These are phyloP conservation scores for Paecilomyces sp. DNA, from an alignment of 2,329 filamentous ascomycete genomes.

Conservation along the genomic window DNA sequence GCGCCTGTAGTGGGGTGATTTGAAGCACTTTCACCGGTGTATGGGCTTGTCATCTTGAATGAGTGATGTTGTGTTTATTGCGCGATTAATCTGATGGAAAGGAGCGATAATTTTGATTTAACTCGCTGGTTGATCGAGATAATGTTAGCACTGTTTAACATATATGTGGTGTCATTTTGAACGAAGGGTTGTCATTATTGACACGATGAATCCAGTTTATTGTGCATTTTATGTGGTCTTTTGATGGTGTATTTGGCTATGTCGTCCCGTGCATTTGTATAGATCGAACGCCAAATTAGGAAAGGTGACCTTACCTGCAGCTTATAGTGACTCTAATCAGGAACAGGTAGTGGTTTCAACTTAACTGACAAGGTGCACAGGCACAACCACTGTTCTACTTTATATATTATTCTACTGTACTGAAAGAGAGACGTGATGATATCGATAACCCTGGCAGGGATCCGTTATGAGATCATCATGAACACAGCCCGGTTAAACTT, in stretches of 20 bases:
- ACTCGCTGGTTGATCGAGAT: not conserved
- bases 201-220: not conserved
- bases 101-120: not conserved
- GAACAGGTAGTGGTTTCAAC: not conserved
- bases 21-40: not conserved
- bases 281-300: not conserved
- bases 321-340: not conserved
- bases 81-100: not conserved
- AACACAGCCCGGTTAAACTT: not conserved
- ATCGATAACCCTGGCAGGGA: not conserved
- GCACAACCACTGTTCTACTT: not conserved
- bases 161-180: not conserved
- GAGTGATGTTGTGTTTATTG: not conserved
- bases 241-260: not conserved
- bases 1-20: slow-evolving; percentile 12
- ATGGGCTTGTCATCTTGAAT: slow-evolving; percentile 8
- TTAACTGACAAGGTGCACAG: not conserved
- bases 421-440: not conserved
- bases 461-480: not conserved
- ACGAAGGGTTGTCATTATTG: not conserved
- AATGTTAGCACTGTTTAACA: not conserved
- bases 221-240: not conserved
- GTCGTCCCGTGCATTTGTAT: not conserved
- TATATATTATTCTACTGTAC: not conserved
- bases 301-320: not conserved